Percentiles rank a stretch among this genome's conserved stretches.
These are phyloP conservation scores for Monilinia aucupariae DNA, from an alignment of 2,329 filamentous ascomycete species.

Conservation along the genomic window DNA sequence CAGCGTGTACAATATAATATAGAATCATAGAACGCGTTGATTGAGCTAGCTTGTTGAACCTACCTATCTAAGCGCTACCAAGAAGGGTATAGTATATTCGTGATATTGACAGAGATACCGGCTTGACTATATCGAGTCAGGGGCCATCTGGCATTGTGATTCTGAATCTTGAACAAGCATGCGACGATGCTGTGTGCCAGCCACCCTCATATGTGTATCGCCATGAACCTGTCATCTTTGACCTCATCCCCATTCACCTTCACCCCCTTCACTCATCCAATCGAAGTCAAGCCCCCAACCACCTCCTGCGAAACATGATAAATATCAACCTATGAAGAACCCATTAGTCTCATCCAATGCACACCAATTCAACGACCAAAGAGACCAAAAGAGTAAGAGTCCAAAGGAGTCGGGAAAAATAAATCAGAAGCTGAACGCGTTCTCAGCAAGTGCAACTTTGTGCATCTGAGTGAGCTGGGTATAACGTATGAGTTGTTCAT, in stretches of 20 bases:
- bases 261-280: not conserved
- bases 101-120: not conserved
- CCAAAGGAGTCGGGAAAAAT: not conserved
- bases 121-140: not conserved
- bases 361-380: too few species aligned
- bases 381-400: not conserved
- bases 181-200: not conserved
- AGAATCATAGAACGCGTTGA: not conserved
- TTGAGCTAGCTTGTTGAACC: not conserved
- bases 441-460: slow-evolving; percentile 18
- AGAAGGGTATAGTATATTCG: not conserved
- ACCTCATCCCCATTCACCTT: too few species aligned
- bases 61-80: not conserved
- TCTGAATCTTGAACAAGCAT: too few species aligned
- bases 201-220: not conserved
- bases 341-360: not conserved
- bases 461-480: slow-evolving; percentile 18
- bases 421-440: slow-evolving; percentile 18
- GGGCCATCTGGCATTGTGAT: not conserved
- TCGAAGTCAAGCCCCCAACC: not conserved
- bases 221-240: too few species aligned
- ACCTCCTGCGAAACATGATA: too few species aligned
- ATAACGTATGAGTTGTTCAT: slow-evolving; percentile 18
- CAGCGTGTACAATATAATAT: not conserved
- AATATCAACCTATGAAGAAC: not conserved